phyloP scores from a whole-genome alignment of 169 alveolate genomes.

The Nephromyces sp. region DNA sequence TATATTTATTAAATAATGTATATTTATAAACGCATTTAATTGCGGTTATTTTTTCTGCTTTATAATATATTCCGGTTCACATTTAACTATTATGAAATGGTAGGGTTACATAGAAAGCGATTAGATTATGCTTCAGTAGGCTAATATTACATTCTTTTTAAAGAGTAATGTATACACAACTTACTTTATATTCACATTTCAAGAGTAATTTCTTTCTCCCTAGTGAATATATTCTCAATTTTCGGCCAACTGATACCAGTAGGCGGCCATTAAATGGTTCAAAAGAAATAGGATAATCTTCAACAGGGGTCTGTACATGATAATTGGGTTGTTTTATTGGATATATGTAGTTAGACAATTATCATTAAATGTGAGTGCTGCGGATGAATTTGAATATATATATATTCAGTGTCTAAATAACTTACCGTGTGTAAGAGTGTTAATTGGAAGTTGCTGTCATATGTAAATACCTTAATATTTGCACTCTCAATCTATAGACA shows the following conservation, averaged over 20 bases:
- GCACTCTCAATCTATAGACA: constrained; percentile 15
- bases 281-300: constrained; percentile 82
- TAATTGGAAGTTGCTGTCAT: constrained; percentile 43
- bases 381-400: not conserved
- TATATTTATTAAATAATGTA: too few species aligned
- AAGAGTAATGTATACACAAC: too few species aligned
- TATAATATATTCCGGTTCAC: too few species aligned
- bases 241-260: constrained; percentile 77
- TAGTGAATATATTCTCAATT: constrained; percentile 86
- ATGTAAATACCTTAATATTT: constrained; percentile 45
- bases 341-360: not conserved
- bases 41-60: too few species aligned
- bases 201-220: constrained; percentile 91
- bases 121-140: too few species aligned
- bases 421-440: constrained; percentile 42
- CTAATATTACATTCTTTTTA: too few species aligned
- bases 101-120: too few species aligned
- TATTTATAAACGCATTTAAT: too few species aligned
- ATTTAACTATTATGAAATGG: too few species aligned
- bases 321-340: not conserved
- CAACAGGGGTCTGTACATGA: constrained; percentile 73
- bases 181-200: constrained; percentile 84
- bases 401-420: not conserved
- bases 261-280: constrained; percentile 82
- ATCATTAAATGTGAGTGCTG: not conserved